phyloP scores from a whole-genome alignment of 805 yeast species.

The Saccharomycopsis olivae region DNA sequence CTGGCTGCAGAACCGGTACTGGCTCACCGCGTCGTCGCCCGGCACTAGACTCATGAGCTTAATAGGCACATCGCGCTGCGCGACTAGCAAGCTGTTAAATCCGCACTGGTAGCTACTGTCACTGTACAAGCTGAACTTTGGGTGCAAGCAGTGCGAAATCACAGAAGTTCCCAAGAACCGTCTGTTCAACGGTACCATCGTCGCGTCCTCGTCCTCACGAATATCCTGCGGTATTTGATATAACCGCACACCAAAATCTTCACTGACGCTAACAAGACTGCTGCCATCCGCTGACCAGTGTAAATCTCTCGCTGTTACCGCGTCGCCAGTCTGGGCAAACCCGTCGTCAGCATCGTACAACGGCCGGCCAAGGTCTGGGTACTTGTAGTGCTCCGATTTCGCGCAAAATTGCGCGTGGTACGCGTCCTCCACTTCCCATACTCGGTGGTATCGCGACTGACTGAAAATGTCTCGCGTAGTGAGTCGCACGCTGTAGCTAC shows the following conservation, averaged over 20 bases:
- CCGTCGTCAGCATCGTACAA: too few relatives aligned
- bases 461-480: too few relatives aligned
- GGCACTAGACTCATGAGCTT: slow-evolving; percentile 23
- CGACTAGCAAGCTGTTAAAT: slow-evolving; percentile 22
- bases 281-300: slow-evolving; percentile 32
- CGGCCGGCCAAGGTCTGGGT: too few relatives aligned
- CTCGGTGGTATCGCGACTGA: too few relatives aligned
- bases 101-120: slow-evolving; percentile 15
- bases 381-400: too few relatives aligned
- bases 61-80: slow-evolving; percentile 28
- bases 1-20: slow-evolving; percentile 25
- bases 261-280: slow-evolving; percentile 27
- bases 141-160: slow-evolving; percentile 25
- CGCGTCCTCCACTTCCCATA: too few relatives aligned
- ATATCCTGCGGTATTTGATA: too few relatives aligned
- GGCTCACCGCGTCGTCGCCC: slow-evolving; percentile 14
- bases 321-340: too few relatives aligned
- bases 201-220: too few relatives aligned
- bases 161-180: slow-evolving; percentile 25
- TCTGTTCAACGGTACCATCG: slow-evolving; percentile 28
- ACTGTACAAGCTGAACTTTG: slow-evolving; percentile 26
- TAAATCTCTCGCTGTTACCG: slow-evolving; percentile 21
- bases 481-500: too few relatives aligned
- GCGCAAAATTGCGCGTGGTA: too few relatives aligned
- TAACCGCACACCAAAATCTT: slow-evolving; percentile 30